Evolutionary conservation across 768 basidiomycete genomes (phyloP).

Genomic region (Lentinula guzmanii): DNA sequence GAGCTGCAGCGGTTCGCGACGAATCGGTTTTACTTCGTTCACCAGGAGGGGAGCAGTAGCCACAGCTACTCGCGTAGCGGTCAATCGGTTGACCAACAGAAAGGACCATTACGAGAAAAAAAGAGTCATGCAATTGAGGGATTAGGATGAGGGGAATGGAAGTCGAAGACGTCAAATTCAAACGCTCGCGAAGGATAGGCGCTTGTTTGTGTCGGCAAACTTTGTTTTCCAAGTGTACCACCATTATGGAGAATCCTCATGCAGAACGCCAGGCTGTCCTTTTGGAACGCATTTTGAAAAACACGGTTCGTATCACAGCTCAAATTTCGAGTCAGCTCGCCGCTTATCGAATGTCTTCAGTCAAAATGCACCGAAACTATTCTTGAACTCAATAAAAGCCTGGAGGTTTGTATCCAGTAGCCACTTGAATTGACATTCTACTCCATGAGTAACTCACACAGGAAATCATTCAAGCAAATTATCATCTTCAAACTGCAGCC

Average conservation of each 20-base stretch:
- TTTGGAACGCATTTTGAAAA: constrained; percentile 87
- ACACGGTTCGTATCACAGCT: constrained; percentile 50
- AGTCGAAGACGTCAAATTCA: too few relatives aligned
- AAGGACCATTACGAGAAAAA: background rate
- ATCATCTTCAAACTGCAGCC: constrained; percentile 72
- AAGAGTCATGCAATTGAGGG: background rate
- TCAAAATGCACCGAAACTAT: constrained; percentile 92
- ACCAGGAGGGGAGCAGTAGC: constrained; percentile 62
- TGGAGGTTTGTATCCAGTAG: constrained; percentile 50
- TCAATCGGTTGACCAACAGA: constrained; percentile 34
- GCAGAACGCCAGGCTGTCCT: constrained; percentile 89
- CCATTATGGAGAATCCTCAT: constrained; percentile 88
- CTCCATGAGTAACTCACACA: constrained; percentile 18
- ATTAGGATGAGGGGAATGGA: background rate
- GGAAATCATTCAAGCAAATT: constrained; percentile 79
- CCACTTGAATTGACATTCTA: too few relatives aligned
- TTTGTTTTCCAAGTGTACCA: background rate
- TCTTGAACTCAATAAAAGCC: constrained; percentile 80
- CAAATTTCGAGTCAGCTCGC: background rate
- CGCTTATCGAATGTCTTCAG: constrained; percentile 29
- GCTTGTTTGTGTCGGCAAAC: too few relatives aligned
- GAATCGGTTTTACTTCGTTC: constrained; percentile 33
- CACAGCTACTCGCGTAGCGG: constrained; percentile 42
- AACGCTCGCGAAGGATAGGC: too few relatives aligned
- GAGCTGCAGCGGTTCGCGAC: constrained; percentile 40